Conservation (phyloP, 345 rosid species). For the Heritiera fomes region DNA sequence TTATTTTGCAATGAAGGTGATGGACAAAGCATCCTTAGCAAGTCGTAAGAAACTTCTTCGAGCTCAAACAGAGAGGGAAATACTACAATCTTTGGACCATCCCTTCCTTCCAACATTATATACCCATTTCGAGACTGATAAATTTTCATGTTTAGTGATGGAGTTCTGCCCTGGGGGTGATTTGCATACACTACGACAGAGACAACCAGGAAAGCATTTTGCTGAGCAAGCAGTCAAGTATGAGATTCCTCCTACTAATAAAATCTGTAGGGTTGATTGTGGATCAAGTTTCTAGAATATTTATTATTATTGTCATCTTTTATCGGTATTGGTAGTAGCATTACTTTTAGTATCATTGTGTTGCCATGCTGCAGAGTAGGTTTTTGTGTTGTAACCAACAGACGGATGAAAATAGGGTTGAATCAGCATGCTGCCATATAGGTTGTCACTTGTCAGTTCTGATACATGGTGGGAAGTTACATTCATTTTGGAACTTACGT, state of each 20-base stretch:
- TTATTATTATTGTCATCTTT: not conserved
- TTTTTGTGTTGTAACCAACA: not conserved
- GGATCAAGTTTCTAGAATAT: not conserved
- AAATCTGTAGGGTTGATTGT: conserved; percentile 2
- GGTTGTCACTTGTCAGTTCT: not conserved
- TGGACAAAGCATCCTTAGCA: conserved; percentile 74
- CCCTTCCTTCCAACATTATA: conserved; percentile 83
- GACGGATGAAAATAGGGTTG: not conserved
- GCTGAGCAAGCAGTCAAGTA: conserved; percentile 83
- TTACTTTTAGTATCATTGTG: not conserved
- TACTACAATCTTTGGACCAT: conserved; percentile 69
- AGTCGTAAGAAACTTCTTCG: conserved; percentile 78
- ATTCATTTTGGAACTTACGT: not conserved
- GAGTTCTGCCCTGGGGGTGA: conserved; percentile 90
- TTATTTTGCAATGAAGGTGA: conserved; percentile 76
- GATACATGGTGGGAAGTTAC: not conserved
- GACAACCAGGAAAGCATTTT: conserved; percentile 80
- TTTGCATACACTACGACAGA: conserved; percentile 77
- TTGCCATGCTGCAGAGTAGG: not conserved
- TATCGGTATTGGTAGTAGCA: not conserved
- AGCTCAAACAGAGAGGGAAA: conserved; percentile 84
- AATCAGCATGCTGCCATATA: not conserved
- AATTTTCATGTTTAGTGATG: conserved; percentile 83
- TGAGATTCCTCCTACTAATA: conserved; percentile 25
- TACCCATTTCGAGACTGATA: conserved; percentile 76